Evolutionary conservation across 495 filamentous ascomycete genomes (phyloP).

Genomic region (Hypomontagnella submonticulosa): DNA sequence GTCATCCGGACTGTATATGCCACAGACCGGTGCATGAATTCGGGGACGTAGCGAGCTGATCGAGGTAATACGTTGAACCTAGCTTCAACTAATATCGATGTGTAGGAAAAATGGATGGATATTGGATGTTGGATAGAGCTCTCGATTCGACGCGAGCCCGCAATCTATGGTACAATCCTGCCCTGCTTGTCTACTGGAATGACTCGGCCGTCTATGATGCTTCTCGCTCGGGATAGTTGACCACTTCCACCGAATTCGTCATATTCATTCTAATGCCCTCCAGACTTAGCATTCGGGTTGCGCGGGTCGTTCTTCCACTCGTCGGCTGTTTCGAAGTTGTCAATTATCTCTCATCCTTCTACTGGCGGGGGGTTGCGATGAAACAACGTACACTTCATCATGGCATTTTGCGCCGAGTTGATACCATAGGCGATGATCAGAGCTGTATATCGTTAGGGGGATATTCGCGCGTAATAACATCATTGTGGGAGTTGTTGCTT

Average conservation of each 20-base stretch:
- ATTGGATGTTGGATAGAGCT: constrained; percentile 28
- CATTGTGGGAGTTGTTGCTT: constrained; percentile 4
- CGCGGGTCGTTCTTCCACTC: constrained; percentile 97
- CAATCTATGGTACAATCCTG: constrained; percentile 47
- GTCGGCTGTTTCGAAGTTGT: constrained; percentile 67
- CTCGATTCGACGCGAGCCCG: constrained; percentile 35
- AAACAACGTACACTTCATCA: constrained; percentile 75
- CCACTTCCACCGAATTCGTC: not conserved
- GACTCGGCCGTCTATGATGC: constrained; percentile 40
- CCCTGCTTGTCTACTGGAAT: constrained; percentile 36
- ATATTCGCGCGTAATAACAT: not conserved
- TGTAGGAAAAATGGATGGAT: constrained; percentile 22
- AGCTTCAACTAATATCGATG: not conserved
- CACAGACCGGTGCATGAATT: too few relatives aligned
- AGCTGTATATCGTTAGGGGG: constrained; percentile 61
- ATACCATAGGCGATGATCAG: constrained; percentile 86
- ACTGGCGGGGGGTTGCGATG: not conserved
- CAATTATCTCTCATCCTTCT: constrained; percentile 35
- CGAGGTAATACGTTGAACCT: not conserved
- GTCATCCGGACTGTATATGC: too few relatives aligned
- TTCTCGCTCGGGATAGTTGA: constrained; percentile 25
- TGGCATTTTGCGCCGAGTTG: constrained; percentile 75
- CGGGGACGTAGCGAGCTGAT: too few relatives aligned
- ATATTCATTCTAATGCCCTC: constrained; percentile 56
- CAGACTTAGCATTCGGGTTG: constrained; percentile 75